A percentile compares a stretch with the other conserved stretches of the same genome.
These are phyloP conservation scores for Toxoplasma gondii DNA, from an alignment of 169 alveolate species.

Conservation along the genomic window DNA sequence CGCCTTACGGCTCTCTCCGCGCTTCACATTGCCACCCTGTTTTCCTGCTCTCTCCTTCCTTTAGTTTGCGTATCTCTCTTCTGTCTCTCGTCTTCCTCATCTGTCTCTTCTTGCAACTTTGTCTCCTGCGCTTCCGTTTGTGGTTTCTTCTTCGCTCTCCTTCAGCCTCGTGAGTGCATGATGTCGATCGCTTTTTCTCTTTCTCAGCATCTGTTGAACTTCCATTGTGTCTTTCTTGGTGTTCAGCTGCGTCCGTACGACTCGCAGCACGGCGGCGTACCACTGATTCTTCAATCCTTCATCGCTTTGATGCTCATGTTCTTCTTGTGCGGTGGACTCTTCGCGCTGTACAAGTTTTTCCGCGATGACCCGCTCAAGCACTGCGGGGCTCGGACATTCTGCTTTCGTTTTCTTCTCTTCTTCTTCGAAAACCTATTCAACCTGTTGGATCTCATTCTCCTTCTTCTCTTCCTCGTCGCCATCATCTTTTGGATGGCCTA, in stretches of 20 bases:
- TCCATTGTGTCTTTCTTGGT: background rate
- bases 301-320: background rate
- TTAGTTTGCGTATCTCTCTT: too few species aligned
- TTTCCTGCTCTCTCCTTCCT: too few species aligned
- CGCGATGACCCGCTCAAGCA: background rate
- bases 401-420: background rate
- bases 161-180: too few species aligned
- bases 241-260: constrained; percentile 2
- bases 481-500: background rate
- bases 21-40: too few species aligned
- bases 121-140: background rate
- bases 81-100: background rate
- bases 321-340: background rate
- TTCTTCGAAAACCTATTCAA: background rate
- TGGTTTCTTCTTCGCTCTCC: background rate
- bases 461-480: background rate
- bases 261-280: background rate
- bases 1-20: too few species aligned
- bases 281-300: background rate
- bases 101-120: background rate
- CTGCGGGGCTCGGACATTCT: background rate
- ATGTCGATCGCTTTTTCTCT: too few species aligned
- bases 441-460: background rate
- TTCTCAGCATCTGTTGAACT: too few species aligned
- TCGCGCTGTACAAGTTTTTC: background rate